phyloP scores from a whole-genome alignment of 805 yeast genomes.

The Myxozyma melibiosi region DNA sequence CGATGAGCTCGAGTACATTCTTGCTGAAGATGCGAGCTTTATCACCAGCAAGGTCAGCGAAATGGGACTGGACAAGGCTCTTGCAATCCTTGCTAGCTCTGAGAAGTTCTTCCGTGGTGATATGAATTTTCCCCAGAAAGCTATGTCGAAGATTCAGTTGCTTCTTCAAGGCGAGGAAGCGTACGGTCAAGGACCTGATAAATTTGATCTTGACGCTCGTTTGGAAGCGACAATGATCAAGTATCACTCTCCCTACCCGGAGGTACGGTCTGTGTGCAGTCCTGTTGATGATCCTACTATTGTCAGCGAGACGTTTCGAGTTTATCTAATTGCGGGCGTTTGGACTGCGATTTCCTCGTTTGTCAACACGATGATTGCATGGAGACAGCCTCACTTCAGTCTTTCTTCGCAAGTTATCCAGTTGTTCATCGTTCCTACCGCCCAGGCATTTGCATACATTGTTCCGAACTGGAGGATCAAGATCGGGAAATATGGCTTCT shows the following conservation, averaged over 20 bases:
- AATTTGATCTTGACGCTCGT: constrained; percentile 41
- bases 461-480: constrained; percentile 51
- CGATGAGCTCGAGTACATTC: constrained; percentile 12
- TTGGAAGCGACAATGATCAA: constrained; percentile 49
- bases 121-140: constrained; percentile 48
- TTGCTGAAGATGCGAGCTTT: constrained; percentile 17
- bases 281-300: constrained; percentile 49
- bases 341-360: constrained; percentile 60
- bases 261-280: constrained; percentile 46
- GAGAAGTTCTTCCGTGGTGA: constrained; percentile 47
- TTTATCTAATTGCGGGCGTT: constrained; percentile 52
- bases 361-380: constrained; percentile 58
- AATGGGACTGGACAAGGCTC: constrained; percentile 39
- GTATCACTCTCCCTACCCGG: constrained; percentile 59
- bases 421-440: constrained; percentile 61
- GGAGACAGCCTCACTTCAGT: constrained; percentile 57
- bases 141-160: constrained; percentile 42
- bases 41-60: constrained; percentile 11
- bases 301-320: constrained; percentile 55
- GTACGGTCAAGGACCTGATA: constrained; percentile 4
- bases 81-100: constrained; percentile 45
- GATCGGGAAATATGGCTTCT: constrained; percentile 46
- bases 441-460: constrained; percentile 48
- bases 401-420: constrained; percentile 58
- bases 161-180: constrained; percentile 22